A percentile compares a stretch with the other conserved stretches of the same genome.
Conservation (phyloP, 1,284 basidiomycete genomes). For the Lignosus rhinocerotis region DNA sequence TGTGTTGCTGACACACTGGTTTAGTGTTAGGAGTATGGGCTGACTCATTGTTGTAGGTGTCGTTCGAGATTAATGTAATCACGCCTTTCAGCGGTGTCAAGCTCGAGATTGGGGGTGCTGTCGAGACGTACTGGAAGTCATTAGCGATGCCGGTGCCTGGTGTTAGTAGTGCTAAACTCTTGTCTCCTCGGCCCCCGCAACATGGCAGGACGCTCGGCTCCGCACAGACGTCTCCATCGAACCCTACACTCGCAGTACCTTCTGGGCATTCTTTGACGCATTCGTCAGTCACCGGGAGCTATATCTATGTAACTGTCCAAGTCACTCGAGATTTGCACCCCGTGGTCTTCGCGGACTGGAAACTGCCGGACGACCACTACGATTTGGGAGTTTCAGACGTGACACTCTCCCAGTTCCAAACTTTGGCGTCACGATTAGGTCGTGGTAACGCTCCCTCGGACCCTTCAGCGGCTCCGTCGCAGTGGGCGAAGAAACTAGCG, state of each 20-base stretch:
- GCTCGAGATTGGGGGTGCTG: constrained; percentile 92
- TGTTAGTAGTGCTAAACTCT: constrained; percentile 24
- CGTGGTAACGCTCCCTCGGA: constrained; percentile 39
- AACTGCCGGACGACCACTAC: constrained; percentile 72
- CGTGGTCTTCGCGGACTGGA: constrained; percentile 75
- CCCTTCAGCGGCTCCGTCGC: constrained; percentile 39
- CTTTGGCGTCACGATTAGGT: constrained; percentile 57
- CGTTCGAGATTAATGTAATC: constrained; percentile 88
- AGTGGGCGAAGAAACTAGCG: constrained; percentile 60
- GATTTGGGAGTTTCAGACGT: constrained; percentile 85
- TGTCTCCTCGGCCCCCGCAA: constrained; percentile 30
- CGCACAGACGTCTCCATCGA: constrained; percentile 66
- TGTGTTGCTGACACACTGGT: constrained; percentile 30
- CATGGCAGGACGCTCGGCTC: constrained; percentile 45
- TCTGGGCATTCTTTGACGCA: constrained; percentile 68
- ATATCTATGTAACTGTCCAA: constrained; percentile 86
- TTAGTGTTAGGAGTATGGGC: not conserved
- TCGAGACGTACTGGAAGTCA: constrained; percentile 98
- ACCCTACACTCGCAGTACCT: constrained; percentile 45
- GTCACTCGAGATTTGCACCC: constrained; percentile 90
- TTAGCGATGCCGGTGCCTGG: constrained; percentile 52
- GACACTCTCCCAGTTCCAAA: constrained; percentile 77
- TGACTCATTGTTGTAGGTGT: constrained; percentile 52
- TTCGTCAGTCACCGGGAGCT: constrained; percentile 87
- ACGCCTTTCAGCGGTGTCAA: constrained; percentile 92